Evolutionary conservation across 352 stramenopile species (phyloP).

Genomic region (Phytophthora ohioensis): DNA sequence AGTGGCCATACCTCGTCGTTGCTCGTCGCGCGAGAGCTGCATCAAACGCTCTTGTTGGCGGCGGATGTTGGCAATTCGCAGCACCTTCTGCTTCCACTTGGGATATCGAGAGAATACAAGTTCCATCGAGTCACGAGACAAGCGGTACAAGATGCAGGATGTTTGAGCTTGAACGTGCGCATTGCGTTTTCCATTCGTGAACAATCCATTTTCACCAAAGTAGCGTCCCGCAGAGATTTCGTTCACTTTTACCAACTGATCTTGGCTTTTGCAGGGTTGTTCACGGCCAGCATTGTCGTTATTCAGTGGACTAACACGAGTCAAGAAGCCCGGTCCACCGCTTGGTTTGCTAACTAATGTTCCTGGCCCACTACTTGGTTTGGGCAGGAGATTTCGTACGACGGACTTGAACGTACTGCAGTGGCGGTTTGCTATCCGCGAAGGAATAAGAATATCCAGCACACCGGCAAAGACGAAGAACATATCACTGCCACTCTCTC

Average conservation of each 20-base stretch:
- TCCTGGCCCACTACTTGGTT: background rate
- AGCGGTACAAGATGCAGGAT: slow-evolving; percentile 76
- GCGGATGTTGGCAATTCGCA: slow-evolving; percentile 59
- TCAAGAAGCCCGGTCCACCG: background rate
- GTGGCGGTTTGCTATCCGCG: slow-evolving; percentile 18
- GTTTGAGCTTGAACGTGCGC: slow-evolving; percentile 59
- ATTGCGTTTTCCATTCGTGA: slow-evolving; percentile 61
- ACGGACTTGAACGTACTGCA: slow-evolving; percentile 23
- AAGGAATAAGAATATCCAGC: slow-evolving; percentile 49
- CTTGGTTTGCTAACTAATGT: background rate
- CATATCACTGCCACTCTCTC: slow-evolving; percentile 73
- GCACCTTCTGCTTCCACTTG: slow-evolving; percentile 62
- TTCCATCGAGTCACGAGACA: slow-evolving; percentile 73
- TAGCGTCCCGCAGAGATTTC: slow-evolving; percentile 63
- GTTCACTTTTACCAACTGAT: slow-evolving; percentile 42
- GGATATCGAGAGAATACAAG: slow-evolving; percentile 54
- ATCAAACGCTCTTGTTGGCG: slow-evolving; percentile 57
- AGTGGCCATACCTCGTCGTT: slow-evolving; percentile 20
- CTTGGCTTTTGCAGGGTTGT: background rate
- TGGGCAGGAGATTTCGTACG: slow-evolving; percentile 13
- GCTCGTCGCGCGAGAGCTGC: slow-evolving; percentile 31
- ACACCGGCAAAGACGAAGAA: slow-evolving; percentile 77
- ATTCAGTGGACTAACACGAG: background rate
- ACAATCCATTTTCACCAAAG: slow-evolving; percentile 76
- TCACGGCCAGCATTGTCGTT: background rate